Evolutionary conservation across 2,329 filamentous ascomycete species (phyloP).

Genomic region (Xylariaceae sp.): DNA sequence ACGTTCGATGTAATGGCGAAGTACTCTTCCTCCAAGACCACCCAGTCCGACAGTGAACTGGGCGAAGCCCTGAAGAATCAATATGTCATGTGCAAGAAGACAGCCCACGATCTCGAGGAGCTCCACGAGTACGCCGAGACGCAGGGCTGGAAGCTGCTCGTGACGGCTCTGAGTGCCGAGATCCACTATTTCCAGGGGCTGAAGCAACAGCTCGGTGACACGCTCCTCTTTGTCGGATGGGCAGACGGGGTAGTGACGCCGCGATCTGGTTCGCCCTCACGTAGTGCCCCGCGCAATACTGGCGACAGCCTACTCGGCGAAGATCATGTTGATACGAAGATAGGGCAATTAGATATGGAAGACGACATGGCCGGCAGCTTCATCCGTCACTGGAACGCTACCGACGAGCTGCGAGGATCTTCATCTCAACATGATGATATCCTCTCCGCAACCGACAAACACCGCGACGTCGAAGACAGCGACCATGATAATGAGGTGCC

Average conservation of each 20-base stretch:
- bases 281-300: background rate
- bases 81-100: slow-evolving; percentile 53
- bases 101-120: slow-evolving; percentile 48
- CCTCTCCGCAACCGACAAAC: background rate
- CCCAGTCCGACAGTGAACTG: slow-evolving; percentile 25
- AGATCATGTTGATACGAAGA: slow-evolving; percentile 5
- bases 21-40: slow-evolving; percentile 19
- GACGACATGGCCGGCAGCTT: slow-evolving; percentile 32
- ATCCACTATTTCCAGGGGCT: slow-evolving; percentile 61
- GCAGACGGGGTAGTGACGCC: slow-evolving; percentile 22
- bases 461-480: slow-evolving; percentile 5
- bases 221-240: slow-evolving; percentile 32
- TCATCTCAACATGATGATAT: slow-evolving; percentile 34
- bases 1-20: slow-evolving; percentile 19
- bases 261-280: slow-evolving; percentile 3
- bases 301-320: slow-evolving; percentile 18
- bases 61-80: slow-evolving; percentile 42
- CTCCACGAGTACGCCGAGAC: slow-evolving; percentile 52
- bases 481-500: slow-evolving; percentile 22
- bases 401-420: slow-evolving; percentile 36
- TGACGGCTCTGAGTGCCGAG: slow-evolving; percentile 71
- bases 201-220: slow-evolving; percentile 46
- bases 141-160: slow-evolving; percentile 66
- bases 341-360: slow-evolving; percentile 16
- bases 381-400: slow-evolving; percentile 32